Conservation (phyloP, 352 stramenopile genomes). For the Globisporangium iwayamae region DNA sequence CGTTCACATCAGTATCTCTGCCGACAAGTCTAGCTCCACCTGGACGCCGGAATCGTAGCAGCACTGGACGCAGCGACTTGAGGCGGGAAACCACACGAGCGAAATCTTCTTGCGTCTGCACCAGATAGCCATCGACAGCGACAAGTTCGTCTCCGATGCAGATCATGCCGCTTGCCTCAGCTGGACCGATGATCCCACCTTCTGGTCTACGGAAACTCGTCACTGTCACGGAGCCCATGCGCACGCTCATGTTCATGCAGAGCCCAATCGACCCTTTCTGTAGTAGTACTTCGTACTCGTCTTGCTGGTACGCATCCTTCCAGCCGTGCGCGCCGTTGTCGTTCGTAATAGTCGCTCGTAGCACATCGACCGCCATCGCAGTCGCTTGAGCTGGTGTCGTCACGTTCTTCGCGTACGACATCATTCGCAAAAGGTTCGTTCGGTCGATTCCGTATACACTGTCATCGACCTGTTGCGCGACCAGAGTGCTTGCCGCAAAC, state of each 20-base stretch:
- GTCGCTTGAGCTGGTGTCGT: slow-evolving; percentile 54
- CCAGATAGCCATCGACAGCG: slow-evolving; percentile 73
- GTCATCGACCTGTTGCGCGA: slow-evolving; percentile 63
- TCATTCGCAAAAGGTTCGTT: slow-evolving; percentile 39
- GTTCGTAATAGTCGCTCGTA: slow-evolving; percentile 44
- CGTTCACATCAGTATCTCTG: slow-evolving; percentile 35
- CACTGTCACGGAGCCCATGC: slow-evolving; percentile 71
- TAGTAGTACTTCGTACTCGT: slow-evolving; percentile 85
- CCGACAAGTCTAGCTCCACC: slow-evolving; percentile 35
- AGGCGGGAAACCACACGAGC: slow-evolving; percentile 73
- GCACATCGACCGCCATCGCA: slow-evolving; percentile 64
- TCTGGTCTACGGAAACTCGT: slow-evolving; percentile 81
- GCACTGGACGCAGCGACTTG: slow-evolving; percentile 73
- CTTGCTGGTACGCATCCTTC: slow-evolving; percentile 53
- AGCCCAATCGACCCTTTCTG: slow-evolving; percentile 85
- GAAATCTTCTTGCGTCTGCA: slow-evolving; percentile 81
- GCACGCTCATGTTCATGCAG: slow-evolving; percentile 90
- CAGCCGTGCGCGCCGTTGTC: slow-evolving; percentile 55
- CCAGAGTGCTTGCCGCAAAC: slow-evolving; percentile 55
- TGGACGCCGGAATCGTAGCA: slow-evolving; percentile 77
- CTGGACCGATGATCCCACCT: slow-evolving; percentile 67
- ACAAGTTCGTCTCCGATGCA: slow-evolving; percentile 74
- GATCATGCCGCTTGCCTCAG: slow-evolving; percentile 81
- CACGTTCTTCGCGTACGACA: slow-evolving; percentile 61
- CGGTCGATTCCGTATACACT: slow-evolving; percentile 50